Base-by-base conservation (phyloP, 2,329 filamentous ascomycete genomes). In the Aureobasidium sp. region DNA sequence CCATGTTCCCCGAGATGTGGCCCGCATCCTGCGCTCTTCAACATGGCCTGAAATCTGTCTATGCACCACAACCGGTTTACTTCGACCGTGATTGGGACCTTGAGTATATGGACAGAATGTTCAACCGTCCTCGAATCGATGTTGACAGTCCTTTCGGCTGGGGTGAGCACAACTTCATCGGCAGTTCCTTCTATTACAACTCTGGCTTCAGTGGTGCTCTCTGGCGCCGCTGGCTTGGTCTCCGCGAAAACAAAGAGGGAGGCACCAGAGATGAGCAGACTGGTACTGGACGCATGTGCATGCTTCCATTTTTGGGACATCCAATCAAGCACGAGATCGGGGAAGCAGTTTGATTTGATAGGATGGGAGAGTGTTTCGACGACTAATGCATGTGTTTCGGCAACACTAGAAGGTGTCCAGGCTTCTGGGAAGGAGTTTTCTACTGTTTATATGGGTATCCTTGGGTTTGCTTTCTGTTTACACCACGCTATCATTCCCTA, bases 1-100 rank as follows among this genome's bases (percentile, higher is more conserved):
- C 77, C 69, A 85, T 92, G 68, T 88, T 87, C 63, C 89, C 88
- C 0, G 89, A 93, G 71, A 91, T 93, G 88, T 88, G 86, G 64
- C 85, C 88, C 0, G 86, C 88, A 61, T 87, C 87, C 0, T 83
- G 87, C 29, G 85, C 88, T 0, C 79, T 93, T 20, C 83, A 91
- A 65, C 88, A 94, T 71, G 89, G 90, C 6, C 78, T 92, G 53
- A 93, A 93, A 75, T 85, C 87, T 5, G 87, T 91, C 4, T 90
- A 87, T 69, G 88, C 85, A 12, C 89, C 89, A 12, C 89, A 92
- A 73, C 89, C 89, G 1, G 84, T 92, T 51, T 92, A 86, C 73
- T 89, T 91, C 69, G 89, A 93, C 73, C 84, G 88, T 64, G 82
- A 87, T 55, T 91, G 88, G 88, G 76, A 78, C 20, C 70, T 79